A percentile compares a stretch with the other conserved stretches of the same genome.
Evolutionary conservation across 1,284 basidiomycete genomes (phyloP).

Genomic region (Takashimella tepidaria): DNA sequence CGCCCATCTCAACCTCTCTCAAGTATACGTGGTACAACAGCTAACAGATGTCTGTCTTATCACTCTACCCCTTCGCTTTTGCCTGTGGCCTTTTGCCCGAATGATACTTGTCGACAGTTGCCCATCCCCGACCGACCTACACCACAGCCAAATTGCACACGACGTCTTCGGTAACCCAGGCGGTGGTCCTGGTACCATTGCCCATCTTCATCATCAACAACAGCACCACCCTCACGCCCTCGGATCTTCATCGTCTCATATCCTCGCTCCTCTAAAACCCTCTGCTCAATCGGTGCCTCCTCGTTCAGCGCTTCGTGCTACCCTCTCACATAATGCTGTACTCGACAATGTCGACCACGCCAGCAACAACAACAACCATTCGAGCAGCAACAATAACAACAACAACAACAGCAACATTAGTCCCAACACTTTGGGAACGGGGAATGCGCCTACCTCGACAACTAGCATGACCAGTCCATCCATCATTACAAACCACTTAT

Average conservation of each 20-base stretch:
- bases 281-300: too few species aligned
- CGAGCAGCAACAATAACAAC: too few species aligned
- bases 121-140: background rate
- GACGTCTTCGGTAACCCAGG: background rate
- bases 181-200: conserved; percentile 16
- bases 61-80: too few species aligned
- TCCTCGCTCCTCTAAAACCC: background rate
- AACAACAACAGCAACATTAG: background rate
- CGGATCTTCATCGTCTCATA: background rate
- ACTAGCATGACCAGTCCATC: too few species aligned
- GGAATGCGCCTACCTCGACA: background rate
- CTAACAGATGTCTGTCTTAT: too few species aligned
- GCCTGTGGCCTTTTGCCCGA: too few species aligned
- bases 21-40: too few species aligned
- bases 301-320: conserved; percentile 7
- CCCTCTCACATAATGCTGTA: conserved; percentile 5
- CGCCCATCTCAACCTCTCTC: too few species aligned
- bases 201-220: conserved; percentile 24
- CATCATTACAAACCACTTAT: too few species aligned
- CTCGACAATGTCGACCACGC: background rate
- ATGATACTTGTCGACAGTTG: too few species aligned
- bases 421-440: background rate
- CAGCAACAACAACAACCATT: background rate
- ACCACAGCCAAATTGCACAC: too few species aligned
- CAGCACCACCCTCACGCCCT: conserved; percentile 2